These are phyloP conservation scores for Termitomyces titanicus DNA, from an alignment of 768 basidiomycete genomes.

Conservation along the genomic window DNA sequence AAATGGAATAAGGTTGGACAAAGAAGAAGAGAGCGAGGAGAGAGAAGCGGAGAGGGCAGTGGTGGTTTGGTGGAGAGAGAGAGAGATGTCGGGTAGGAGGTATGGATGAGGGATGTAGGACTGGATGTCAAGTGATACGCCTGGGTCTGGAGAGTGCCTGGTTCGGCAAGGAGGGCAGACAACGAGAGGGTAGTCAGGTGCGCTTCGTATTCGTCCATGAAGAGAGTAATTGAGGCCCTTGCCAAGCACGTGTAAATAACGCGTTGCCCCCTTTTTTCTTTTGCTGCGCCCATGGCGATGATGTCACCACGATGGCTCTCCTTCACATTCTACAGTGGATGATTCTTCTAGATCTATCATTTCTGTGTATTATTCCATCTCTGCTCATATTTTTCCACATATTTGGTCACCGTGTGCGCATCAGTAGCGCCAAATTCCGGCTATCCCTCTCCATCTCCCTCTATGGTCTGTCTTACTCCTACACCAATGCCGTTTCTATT, in stretches of 20 bases:
- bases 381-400: neutral
- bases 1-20: constrained; percentile 66
- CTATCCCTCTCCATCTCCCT: constrained; percentile 8
- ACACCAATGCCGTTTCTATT: constrained; percentile 5
- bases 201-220: constrained; percentile 47
- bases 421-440: constrained; percentile 2
- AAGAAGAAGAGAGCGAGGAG: constrained; percentile 68
- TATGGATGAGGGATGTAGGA: constrained; percentile 84
- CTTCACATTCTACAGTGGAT: neutral
- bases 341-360: neutral
- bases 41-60: constrained; percentile 71
- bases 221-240: neutral
- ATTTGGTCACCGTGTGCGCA: neutral
- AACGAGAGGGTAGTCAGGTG: constrained; percentile 67
- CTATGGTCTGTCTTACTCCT: constrained; percentile 8
- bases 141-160: constrained; percentile 74
- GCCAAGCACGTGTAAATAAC: constrained; percentile 14
- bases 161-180: constrained; percentile 66
- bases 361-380: neutral
- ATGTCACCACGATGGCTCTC: neutral
- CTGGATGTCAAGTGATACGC: constrained; percentile 86
- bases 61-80: constrained; percentile 83
- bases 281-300: neutral
- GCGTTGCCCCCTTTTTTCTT: constrained; percentile 1
- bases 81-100: constrained; percentile 89